Percentiles rank a stretch among this genome's conserved stretches.
Conservation (phyloP, 768 basidiomycete species). For the Panaeolus cyanescens region DNA sequence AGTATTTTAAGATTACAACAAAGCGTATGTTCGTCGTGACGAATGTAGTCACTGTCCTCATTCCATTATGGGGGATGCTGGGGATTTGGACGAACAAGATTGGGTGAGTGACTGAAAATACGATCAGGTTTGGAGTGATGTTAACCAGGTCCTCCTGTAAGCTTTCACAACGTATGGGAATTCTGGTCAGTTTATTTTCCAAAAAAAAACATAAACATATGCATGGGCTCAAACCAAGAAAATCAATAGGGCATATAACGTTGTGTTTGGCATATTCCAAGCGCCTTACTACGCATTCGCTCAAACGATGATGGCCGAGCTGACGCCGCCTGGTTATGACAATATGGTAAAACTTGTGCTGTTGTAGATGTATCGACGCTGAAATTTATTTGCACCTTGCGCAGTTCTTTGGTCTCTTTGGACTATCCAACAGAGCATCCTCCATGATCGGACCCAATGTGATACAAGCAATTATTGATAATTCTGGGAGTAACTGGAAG, state of each 20-base stretch:
- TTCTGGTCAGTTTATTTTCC: slow-evolving; percentile 60
- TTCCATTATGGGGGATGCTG: slow-evolving; percentile 86
- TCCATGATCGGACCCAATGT: slow-evolving; percentile 88
- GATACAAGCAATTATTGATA: slow-evolving; percentile 80
- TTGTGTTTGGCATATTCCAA: slow-evolving; percentile 81
- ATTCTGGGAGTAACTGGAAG: slow-evolving; percentile 73
- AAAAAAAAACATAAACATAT: too few relatives aligned
- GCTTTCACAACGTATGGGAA: slow-evolving; percentile 82
- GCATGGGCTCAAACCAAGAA: neutral
- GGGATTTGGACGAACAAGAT: slow-evolving; percentile 79
- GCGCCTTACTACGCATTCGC: slow-evolving; percentile 88
- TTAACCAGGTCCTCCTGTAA: neutral
- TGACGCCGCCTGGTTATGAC: slow-evolving; percentile 86
- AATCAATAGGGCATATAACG: slow-evolving; percentile 67
- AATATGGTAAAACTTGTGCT: slow-evolving; percentile 49
- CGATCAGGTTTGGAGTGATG: too few relatives aligned
- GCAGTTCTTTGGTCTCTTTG: slow-evolving; percentile 87
- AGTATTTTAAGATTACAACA: slow-evolving; percentile 74
- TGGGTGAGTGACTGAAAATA: slow-evolving; percentile 54
- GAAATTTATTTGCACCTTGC: neutral
- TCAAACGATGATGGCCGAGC: slow-evolving; percentile 88
- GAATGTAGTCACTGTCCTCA: slow-evolving; percentile 73
- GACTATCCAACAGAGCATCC: slow-evolving; percentile 82
- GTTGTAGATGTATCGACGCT: neutral
- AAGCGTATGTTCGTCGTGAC: slow-evolving; percentile 85